These are phyloP conservation scores for Macrolepiota dolichaula DNA, from an alignment of 768 basidiomycete species.

Conservation along the genomic window DNA sequence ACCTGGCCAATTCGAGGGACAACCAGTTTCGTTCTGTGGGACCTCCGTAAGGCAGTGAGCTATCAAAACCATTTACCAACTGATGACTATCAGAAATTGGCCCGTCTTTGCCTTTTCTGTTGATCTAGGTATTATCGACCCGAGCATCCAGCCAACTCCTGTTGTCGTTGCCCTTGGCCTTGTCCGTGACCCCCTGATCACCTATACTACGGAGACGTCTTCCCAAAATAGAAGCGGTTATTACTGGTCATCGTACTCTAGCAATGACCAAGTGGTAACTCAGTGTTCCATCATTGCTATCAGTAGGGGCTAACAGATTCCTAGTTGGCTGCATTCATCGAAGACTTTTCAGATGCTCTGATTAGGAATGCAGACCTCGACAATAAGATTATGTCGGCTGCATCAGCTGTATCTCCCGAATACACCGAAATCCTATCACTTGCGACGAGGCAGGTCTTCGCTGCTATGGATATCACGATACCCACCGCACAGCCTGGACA, in stretches of 20 bases:
- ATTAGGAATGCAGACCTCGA: constrained; percentile 37
- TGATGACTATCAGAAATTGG: constrained; percentile 10
- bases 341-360: constrained; percentile 34
- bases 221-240: constrained; percentile 31
- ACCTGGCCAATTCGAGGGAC: constrained; percentile 35
- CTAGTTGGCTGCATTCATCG: constrained; percentile 38
- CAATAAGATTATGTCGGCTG: too few relatives aligned
- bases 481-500: constrained; percentile 20
- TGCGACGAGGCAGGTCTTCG: constrained; percentile 42
- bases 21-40: constrained; percentile 38
- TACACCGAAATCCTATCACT: constrained; percentile 42
- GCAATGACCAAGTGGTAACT: constrained; percentile 29
- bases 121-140: constrained; percentile 37
- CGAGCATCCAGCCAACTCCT: constrained; percentile 20
- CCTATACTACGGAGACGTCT: constrained; percentile 21
- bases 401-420: too few relatives aligned
- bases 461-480: constrained; percentile 43
- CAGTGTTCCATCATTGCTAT: not conserved
- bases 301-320: not conserved
- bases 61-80: not conserved
- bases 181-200: constrained; percentile 32
- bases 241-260: constrained; percentile 30
- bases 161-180: constrained; percentile 36
- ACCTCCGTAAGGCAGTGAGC: not conserved
- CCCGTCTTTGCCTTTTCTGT: constrained; percentile 39